A percentile compares a stretch with the other conserved stretches of the same genome.
Evolutionary conservation across 257 asterid species (phyloP).

Genomic region (Anisodus acutangulus): DNA sequence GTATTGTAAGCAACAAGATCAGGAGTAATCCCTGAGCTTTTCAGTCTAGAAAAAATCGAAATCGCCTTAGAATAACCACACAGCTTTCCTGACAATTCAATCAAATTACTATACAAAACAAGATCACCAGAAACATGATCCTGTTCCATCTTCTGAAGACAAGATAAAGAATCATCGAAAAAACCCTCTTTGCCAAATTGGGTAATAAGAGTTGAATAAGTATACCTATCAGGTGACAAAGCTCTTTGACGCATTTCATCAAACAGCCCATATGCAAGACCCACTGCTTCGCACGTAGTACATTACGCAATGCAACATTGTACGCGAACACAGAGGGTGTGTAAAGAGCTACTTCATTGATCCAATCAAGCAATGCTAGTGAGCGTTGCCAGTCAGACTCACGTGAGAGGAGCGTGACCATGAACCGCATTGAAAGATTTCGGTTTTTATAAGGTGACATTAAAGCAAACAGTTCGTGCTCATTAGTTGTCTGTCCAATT

Average conservation of each 20-base stretch:
- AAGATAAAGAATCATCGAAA: constrained; percentile 88
- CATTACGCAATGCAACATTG: constrained; percentile 90
- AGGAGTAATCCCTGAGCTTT: constrained; percentile 72
- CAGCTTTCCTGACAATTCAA: constrained; percentile 79
- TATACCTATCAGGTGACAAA: constrained; percentile 81
- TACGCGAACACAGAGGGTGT: constrained; percentile 86
- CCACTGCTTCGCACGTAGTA: constrained; percentile 78
- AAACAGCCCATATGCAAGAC: constrained; percentile 74
- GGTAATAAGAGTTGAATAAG: constrained; percentile 86
- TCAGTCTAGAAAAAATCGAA: constrained; percentile 74
- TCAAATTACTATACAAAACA: constrained; percentile 82
- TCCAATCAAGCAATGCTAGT: constrained; percentile 93
- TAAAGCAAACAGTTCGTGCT: constrained; percentile 65
- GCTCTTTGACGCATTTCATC: constrained; percentile 91
- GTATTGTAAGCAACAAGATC: constrained; percentile 88
- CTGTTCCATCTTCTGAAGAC: constrained; percentile 95
- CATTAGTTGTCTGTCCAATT: constrained; percentile 65
- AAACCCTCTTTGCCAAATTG: constrained; percentile 84
- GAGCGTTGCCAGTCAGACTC: constrained; percentile 90
- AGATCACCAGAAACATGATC: constrained; percentile 84
- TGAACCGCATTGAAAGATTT: constrained; percentile 66
- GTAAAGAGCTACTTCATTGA: constrained; percentile 71
- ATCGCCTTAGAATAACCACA: constrained; percentile 86
- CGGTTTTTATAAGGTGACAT: constrained; percentile 73
- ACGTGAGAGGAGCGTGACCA: constrained; percentile 80